Conservation (phyloP, 106 monocot species). For the Narthecium ossifragum region DNA sequence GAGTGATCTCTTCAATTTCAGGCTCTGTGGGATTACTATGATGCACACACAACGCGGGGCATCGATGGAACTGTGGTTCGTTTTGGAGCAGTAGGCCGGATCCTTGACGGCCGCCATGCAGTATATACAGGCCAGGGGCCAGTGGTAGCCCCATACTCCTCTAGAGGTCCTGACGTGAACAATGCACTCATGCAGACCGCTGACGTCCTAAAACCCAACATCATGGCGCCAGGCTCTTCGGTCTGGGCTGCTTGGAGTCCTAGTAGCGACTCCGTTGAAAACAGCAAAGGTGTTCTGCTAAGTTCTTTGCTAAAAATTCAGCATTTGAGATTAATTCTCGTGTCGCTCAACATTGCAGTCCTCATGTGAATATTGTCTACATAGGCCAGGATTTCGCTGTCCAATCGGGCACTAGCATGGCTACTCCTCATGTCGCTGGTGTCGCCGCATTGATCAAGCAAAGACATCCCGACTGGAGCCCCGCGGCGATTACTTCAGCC, state of each 20-base stretch:
- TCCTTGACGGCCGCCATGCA: constrained; percentile 51
- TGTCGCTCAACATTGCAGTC: no score
- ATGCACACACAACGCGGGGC: constrained; percentile 29
- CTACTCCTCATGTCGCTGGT: constrained; percentile 71
- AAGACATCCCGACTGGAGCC: constrained; percentile 54
- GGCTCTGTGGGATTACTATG: constrained; percentile 59
- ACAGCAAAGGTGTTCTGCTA: constrained; percentile 34
- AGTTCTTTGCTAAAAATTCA: no score
- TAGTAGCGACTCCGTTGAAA: constrained; percentile 21
- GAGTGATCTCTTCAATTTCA: constrained; percentile 13
- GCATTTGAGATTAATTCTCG: no score
- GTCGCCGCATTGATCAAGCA: constrained; percentile 73
- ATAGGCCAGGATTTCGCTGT: constrained; percentile 52
- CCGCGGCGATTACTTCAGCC: constrained; percentile 60
- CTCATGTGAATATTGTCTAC: background rate
- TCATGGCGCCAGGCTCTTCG: constrained; percentile 61
- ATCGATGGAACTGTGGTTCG: constrained; percentile 22
- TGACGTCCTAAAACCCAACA: constrained; percentile 68
- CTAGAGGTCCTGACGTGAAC: constrained; percentile 73
- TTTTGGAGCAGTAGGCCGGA: constrained; percentile 43
- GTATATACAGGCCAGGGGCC: constrained; percentile 39
- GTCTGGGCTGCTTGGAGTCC: constrained; percentile 90
- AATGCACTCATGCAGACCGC: constrained; percentile 49
- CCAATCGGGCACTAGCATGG: constrained; percentile 76
- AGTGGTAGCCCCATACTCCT: constrained; percentile 52